A percentile compares a stretch with the other conserved stretches of the same genome.
Evolutionary conservation across 495 filamentous ascomycete species (phyloP).

Genomic region (Tuber microsphaerosporum): DNA sequence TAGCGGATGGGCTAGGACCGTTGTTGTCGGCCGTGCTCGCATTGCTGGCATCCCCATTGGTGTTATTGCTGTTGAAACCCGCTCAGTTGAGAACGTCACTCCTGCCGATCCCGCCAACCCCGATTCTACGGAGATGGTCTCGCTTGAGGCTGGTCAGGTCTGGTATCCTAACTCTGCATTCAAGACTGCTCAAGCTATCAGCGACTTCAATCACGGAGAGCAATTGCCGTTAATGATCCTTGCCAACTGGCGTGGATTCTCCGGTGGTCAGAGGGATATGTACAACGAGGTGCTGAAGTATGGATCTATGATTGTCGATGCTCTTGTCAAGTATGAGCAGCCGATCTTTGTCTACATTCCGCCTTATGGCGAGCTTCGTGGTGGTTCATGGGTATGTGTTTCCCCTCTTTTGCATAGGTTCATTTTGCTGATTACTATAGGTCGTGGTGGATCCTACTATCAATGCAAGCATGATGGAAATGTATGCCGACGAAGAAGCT

Average conservation of each 20-base stretch:
- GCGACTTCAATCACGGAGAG: slow-evolving; percentile 98
- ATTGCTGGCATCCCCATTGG: slow-evolving; percentile 97
- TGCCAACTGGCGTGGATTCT: slow-evolving; percentile 99
- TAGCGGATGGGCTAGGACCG: slow-evolving; percentile 92
- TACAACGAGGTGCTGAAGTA: slow-evolving; percentile 99
- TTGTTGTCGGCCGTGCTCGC: slow-evolving; percentile 92
- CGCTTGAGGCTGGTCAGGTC: slow-evolving; percentile 90
- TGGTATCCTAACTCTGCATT: slow-evolving; percentile 99
- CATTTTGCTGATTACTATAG: slow-evolving; percentile 40
- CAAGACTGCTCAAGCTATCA: slow-evolving; percentile 98
- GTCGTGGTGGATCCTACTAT: slow-evolving; percentile 98
- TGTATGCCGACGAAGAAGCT: slow-evolving; percentile 95
- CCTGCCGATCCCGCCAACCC: slow-evolving; percentile 98
- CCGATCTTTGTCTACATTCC: slow-evolving; percentile 98
- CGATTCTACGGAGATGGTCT: slow-evolving; percentile 90
- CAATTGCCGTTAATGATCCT: slow-evolving; percentile 98
- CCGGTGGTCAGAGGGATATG: slow-evolving; percentile 98
- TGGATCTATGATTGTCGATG: slow-evolving; percentile 96
- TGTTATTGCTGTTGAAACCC: slow-evolving; percentile 95
- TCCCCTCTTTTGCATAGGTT: slow-evolving; percentile 8
- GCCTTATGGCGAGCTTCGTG: slow-evolving; percentile 90
- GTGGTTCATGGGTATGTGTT: slow-evolving; percentile 79
- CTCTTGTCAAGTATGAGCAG: slow-evolving; percentile 95
- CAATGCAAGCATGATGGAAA: slow-evolving; percentile 94
- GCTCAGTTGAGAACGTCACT: slow-evolving; percentile 90